phyloP scores from a whole-genome alignment of 2,329 filamentous ascomycete species.

The Colletotrichum shisoi region DNA sequence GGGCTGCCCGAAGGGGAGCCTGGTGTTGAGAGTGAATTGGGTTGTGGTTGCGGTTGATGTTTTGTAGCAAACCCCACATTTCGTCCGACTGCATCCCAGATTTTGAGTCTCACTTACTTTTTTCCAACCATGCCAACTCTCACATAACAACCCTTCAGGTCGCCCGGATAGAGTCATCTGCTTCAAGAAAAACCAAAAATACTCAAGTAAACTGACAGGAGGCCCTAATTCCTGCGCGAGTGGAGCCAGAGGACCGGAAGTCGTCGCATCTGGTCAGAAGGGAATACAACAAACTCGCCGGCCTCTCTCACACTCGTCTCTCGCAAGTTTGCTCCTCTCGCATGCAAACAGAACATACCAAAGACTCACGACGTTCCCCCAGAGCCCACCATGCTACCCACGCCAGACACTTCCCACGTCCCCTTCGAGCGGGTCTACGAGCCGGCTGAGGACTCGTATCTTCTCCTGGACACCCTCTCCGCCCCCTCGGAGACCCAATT shows the following conservation, averaged over 20 bases:
- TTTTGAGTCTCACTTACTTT: conserved; percentile 7
- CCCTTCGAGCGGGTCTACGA: conserved; percentile 90
- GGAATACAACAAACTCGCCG: too few species aligned
- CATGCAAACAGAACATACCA: conserved; percentile 11
- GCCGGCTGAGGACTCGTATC: conserved; percentile 93
- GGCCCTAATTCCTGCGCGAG: neutral
- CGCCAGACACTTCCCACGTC: conserved; percentile 91
- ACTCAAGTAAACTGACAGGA: neutral
- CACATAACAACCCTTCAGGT: neutral
- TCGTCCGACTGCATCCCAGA: conserved; percentile 4
- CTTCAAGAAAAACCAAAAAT: neutral
- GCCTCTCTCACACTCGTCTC: neutral
- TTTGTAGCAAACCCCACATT: conserved; percentile 27
- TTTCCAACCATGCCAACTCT: neutral
- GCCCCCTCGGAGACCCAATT: conserved; percentile 72
- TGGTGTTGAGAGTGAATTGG: neutral
- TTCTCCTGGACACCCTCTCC: conserved; percentile 90
- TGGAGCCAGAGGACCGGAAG: neutral
- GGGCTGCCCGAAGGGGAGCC: neutral
- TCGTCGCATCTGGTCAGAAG: too few species aligned
- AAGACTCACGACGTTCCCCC: conserved; percentile 6
- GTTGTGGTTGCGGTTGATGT: neutral
- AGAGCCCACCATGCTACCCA: conserved; percentile 76
- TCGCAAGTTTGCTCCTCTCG: neutral
- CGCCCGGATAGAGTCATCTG: too few species aligned